These are phyloP conservation scores for Yamagishiella unicocca DNA, from an alignment of 139 green algal genomes.

Conservation along the genomic window DNA sequence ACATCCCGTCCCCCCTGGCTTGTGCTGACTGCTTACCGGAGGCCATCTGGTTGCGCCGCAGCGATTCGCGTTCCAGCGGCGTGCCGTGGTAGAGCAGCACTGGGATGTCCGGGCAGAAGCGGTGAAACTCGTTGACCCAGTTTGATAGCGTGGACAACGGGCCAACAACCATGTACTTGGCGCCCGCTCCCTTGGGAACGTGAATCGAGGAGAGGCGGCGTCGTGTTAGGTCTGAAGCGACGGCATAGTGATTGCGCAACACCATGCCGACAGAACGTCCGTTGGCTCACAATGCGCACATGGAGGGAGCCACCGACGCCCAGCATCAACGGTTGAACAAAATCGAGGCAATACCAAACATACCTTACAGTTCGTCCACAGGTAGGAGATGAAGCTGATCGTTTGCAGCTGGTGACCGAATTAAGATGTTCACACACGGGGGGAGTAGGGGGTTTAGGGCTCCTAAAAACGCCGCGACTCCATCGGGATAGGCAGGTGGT, in stretches of 20 bases:
- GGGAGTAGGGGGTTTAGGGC: neutral
- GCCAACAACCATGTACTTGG: constrained; percentile 80
- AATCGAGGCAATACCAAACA: constrained; percentile 68
- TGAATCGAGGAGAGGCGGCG: no score
- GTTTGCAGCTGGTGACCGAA: constrained; percentile 91
- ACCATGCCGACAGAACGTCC: no score
- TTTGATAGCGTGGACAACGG: constrained; percentile 95
- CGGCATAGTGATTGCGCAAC: no score
- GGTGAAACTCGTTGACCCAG: constrained; percentile 95
- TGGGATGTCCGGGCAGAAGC: constrained; percentile 86
- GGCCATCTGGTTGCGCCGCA: constrained; percentile 66
- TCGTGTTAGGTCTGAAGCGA: no score
- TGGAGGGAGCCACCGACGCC: no score
- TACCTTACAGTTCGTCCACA: constrained; percentile 74
- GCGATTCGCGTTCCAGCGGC: constrained; percentile 63
- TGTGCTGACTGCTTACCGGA: neutral
- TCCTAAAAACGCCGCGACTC: neutral
- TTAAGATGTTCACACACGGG: no score
- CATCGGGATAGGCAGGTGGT: no score
- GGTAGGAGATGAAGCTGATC: constrained; percentile 94
- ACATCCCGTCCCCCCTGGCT: no score
- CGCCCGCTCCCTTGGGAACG: neutral
- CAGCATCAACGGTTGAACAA: no score
- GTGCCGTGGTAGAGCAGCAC: constrained; percentile 95
- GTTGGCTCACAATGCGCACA: no score